Percentiles rank a stretch among this genome's conserved stretches.
Evolutionary conservation across 306 rosid genomes (phyloP).

Genomic region (Spatholobus suberectus): DNA sequence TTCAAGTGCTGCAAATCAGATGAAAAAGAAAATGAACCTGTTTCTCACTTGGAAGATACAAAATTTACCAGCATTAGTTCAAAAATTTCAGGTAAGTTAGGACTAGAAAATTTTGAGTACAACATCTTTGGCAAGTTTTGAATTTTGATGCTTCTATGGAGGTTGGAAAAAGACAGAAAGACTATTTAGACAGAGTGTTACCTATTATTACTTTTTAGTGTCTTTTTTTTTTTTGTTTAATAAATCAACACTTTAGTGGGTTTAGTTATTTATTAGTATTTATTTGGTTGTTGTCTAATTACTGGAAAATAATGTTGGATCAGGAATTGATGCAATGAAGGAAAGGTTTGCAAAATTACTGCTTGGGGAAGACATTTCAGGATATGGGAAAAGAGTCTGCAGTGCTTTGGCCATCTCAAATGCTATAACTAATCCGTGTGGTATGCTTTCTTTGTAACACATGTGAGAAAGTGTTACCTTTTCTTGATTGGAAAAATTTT

Average conservation of each 20-base stretch:
- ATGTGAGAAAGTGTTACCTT: not conserved
- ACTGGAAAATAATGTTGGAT: conserved; percentile 7
- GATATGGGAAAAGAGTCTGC: conserved; percentile 93
- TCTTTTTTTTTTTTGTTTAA: not conserved
- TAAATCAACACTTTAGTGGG: not conserved
- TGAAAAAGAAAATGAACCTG: conserved; percentile 50
- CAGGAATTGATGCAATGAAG: conserved; percentile 82
- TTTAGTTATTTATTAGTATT: conserved; percentile 28
- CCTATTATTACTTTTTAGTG: not conserved
- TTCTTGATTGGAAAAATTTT: not conserved
- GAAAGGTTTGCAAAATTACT: conserved; percentile 87
- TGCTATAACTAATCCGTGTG: conserved; percentile 91
- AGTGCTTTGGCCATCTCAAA: conserved; percentile 90
- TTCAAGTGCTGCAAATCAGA: conserved; percentile 57
- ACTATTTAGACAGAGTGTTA: not conserved
- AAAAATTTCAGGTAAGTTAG: conserved; percentile 64
- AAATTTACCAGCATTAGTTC: conserved; percentile 52
- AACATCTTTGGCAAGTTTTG: not conserved
- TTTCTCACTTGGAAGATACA: conserved; percentile 46
- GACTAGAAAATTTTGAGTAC: not conserved
- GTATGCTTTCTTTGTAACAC: conserved; percentile 48
- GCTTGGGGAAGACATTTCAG: conserved; percentile 98
- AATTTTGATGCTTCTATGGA: not conserved
- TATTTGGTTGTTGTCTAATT: conserved; percentile 22
- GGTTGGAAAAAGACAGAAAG: not conserved